Base-by-base conservation (phyloP, 169 alveolate genomes). In the Plasmodium malariae region DNA sequence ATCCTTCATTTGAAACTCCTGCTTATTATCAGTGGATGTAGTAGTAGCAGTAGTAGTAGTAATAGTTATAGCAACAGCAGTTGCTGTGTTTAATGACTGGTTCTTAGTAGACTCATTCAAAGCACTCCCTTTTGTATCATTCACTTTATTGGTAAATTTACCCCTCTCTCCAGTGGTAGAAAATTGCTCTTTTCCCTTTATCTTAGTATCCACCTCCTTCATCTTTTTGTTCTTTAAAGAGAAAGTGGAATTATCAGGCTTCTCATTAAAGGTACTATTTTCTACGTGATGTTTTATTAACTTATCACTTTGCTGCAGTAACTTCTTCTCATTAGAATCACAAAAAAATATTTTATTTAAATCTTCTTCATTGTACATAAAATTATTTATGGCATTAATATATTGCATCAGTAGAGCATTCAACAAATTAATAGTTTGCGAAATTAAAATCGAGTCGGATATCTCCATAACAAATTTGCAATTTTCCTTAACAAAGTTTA, bases 391-490 rank as follows among this genome's bases (percentile, higher is more conserved):
- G 63, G 93, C 88, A 45, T 93, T 96, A 7, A 95, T 94, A 93
- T 93, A 94, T 80, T 93, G 96, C 28, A 89, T 55, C 63, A 97
- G 80, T 57, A 94, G 72, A 87, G 97, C 94, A 69, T 95, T 95
- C 49, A 97, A 88, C 72, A 98, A 94, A 88, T 97, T 97, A 45
- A 97, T 83, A 12, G 95, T 74, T 54, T 95, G 94, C 2, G 80
- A 91, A 48, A 97, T 95, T 94, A 96, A 91, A 48, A 97, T 89
- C 6, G 96, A 96, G 72, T 95, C 94, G 5, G 97, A 95, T 17
- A 94, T 70, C 51, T 94, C 93, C 98, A 97, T 97, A 59, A 97
- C 98, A 69, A 97, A 96, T 17, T 92, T 80, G 45, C 92, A 92
- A 55, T 94, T 95, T 73, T 93, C 92, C 71, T 83, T 76, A 40